Evolutionary conservation across 129 eudicot genomes (phyloP), one percentile per base, ranked within the genome.

Genomic region (Sambucus nigra): DNA sequence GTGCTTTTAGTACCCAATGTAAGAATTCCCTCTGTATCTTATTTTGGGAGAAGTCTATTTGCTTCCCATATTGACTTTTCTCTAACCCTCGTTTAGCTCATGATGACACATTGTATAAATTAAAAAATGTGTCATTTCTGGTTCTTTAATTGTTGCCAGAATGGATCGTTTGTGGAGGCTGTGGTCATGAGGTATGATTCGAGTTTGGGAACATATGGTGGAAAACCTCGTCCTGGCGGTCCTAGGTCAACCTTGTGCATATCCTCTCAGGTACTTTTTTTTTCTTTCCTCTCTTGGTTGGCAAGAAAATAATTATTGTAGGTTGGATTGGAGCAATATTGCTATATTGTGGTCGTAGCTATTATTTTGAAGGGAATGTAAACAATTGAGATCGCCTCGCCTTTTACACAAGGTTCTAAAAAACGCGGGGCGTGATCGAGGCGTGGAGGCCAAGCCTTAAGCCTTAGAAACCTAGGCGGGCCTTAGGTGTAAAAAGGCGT

Each of bases 151-250:
- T 56, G 9, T 50, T 63, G 57, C 10, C 61, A 91, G 99, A 91
- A 79, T 73, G 99, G 99, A 55, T 84, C 87, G 17, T 86, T 73
- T 46, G 80, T 91, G 59, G 99, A 91, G 74, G 84, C 95, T 61
- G 99, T 91, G 66, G 73, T 91, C 46, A 91, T 91, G 99, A 77
- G 87, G 65, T 91, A 91, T 68, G 99, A 91, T 70, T 28, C 94
- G 0, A 69, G 99, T 62, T 54, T 86, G 72, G 99, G 99, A 55
- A 80, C 56, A 56, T 83, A 66, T 53, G 88, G 75, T 28, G 99
- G 95, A 24, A 74, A 91, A 39, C 87, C 89, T 76, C 99, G 99
- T 35, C 75, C 82, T 33, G 99, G 99, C 67, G 94, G 99, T 22
- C 82, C 54, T 0, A 74, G 99, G 67, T 79, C 99, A 39, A 91